Evolutionary conservation across 1,284 basidiomycete species (phyloP).

Genomic region (Puccinia horiana): DNA sequence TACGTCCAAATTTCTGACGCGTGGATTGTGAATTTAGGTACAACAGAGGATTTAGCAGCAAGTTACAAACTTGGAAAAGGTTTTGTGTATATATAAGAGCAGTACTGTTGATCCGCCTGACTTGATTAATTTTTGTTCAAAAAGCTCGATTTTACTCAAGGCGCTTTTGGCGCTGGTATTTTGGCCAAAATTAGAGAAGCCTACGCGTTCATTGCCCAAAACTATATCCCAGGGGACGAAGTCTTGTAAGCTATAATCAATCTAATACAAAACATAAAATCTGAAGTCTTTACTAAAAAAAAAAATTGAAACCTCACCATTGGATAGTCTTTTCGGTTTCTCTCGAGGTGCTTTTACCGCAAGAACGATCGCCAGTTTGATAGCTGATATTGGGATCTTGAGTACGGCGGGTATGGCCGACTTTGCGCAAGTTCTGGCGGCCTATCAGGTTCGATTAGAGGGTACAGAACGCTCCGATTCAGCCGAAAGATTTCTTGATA

Average conservation of each 20-base stretch:
- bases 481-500: conserved; percentile 39
- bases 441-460: conserved; percentile 46
- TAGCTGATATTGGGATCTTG: conserved; percentile 50
- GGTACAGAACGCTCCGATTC: conserved; percentile 12
- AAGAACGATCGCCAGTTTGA: conserved; percentile 48
- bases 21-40: conserved; percentile 17
- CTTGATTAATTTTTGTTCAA: neutral
- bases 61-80: neutral
- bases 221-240: conserved; percentile 52
- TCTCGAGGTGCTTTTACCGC: conserved; percentile 50
- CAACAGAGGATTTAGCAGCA: conserved; percentile 32
- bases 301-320: neutral
- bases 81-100: neutral
- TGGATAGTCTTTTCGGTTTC: conserved; percentile 45
- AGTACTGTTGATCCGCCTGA: neutral
- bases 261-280: neutral
- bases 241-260: conserved; percentile 33
- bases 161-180: conserved; percentile 51
- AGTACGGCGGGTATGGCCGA: conserved; percentile 47
- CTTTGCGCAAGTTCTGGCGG: conserved; percentile 44
- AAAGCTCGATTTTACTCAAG: conserved; percentile 42
- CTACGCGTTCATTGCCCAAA: conserved; percentile 51
- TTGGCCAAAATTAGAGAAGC: conserved; percentile 51
- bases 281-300: neutral
- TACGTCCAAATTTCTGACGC: neutral